Conservation (phyloP, 208 protist species). For the Crithidia thermophila region DNA sequence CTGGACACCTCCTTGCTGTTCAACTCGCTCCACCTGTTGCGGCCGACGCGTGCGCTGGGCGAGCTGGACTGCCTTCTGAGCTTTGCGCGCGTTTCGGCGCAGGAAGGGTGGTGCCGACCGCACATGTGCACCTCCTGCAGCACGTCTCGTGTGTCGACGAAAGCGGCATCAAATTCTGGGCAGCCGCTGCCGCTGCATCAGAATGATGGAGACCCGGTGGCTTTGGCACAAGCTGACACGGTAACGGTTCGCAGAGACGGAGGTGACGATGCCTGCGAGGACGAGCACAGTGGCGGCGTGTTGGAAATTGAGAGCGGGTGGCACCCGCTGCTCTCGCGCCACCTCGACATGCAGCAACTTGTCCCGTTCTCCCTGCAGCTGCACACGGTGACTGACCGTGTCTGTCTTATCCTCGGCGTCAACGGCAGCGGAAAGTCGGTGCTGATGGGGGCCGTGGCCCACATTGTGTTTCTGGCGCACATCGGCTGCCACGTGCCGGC, state of each 20-base stretch:
- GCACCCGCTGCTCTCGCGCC: conserved; percentile 69
- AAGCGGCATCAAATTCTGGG: no score
- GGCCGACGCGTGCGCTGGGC: conserved; percentile 46
- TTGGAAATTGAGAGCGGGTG: conserved; percentile 65
- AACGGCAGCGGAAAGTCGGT: conserved; percentile 94
- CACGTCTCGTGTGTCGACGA: no score
- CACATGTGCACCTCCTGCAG: conserved; percentile 25
- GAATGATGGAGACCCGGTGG: no score
- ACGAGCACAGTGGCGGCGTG: conserved; percentile 31
- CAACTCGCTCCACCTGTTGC: conserved; percentile 64
- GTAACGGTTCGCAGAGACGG: background rate
- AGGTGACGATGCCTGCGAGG: background rate
- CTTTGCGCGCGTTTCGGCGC: conserved; percentile 65
- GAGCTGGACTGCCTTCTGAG: conserved; percentile 81
- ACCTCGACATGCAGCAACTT: conserved; percentile 38
- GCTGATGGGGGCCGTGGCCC: conserved; percentile 91
- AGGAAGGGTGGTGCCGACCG: conserved; percentile 71
- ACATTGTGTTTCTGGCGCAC: conserved; percentile 93
- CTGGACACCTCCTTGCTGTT: conserved; percentile 70
- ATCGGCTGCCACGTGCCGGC: conserved; percentile 95
- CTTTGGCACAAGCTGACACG: background rate
- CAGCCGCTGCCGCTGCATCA: no score
- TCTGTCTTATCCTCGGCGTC: conserved; percentile 80
- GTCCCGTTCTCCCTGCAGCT: conserved; percentile 58
- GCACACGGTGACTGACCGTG: conserved; percentile 31